Evolutionary conservation across 192 early-diverging fungal species (phyloP), one percentile per base, ranked within the genome.

Genomic region (Funneliformis mosseae): DNA sequence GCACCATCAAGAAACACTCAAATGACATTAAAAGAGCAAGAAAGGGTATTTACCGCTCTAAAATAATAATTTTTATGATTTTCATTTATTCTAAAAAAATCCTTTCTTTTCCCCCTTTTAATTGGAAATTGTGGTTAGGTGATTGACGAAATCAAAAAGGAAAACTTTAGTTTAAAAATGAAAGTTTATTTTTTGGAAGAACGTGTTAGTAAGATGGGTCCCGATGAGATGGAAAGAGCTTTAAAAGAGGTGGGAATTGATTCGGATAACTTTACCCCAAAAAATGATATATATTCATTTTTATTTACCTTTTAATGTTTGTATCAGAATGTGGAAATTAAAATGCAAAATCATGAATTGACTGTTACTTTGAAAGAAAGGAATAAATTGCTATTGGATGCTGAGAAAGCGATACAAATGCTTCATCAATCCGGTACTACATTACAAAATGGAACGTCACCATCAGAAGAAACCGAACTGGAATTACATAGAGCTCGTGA

Each of bases 231-330:
- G 25, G 90, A 91, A 27, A 83, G 86, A 39, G 85, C 86, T 9
- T 67, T 87, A 45, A 83, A 87, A 79, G 90, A 91, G 85, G 88
- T 90, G n/a, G n/a, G n/a, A n/a, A n/a, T n/a, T n/a, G n/a, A n/a
- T n/a, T n/a, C n/a, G n/a, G n/a, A n/a, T n/a, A n/a, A n/a, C n/a
- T n/a, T n/a, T n/a, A n/a, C n/a, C n/a, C n/a, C n/a, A n/a, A n/a
- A n/a, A n/a, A n/a, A n/a, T n/a, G n/a, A 45, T 63, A 0, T 76
- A 1, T 7, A 69, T 39, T 21, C 50, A 10, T 27, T 59, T 38
- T 5, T 39, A 67, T 74, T 60, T 43, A 28, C 38, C 18, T 60
- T 78, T 71, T 67, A 59, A 23, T 11, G 25, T 14, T 50, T 27
- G 62, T 82, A 18, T 55, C 48, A 91, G 88, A 89, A 89, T 60